Base-by-base conservation (phyloP, 768 basidiomycete species). In the Leccinum boreale region DNA sequence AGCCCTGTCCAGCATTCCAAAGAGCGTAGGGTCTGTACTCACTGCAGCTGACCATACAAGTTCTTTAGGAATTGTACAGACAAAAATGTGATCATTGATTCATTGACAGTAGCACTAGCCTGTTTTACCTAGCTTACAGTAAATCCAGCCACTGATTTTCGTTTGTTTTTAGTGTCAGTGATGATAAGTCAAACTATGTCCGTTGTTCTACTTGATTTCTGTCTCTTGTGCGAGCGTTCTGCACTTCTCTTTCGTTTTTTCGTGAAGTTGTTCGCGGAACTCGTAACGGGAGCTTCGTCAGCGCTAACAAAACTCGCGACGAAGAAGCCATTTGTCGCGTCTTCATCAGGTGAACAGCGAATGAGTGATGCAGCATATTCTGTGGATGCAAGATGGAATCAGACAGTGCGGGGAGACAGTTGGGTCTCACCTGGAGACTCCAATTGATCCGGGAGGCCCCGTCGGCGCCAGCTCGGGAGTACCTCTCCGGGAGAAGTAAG, bases 301-400 rank as follows among this genome's bases (percentile, higher is more conserved):
- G 14, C 17, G 10, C 49, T 64, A 39, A 92, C 76, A 69, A 98
- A 94, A 71, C 90, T 97, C n/a, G 92, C 87, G 23, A 99, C 95
- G 65, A 99, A 99, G 77, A 99, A 99, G 0, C 97, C 97, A 66
- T 98, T 98, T 12, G 92, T 94, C 36, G 82, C 84, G 66, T 98
- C 94, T 59, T 89, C 90, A 54, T 86, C 85, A 14, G 92, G 85
- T 26, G 81, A 80, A 70, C 91, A 93, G 17, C 92, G 84, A 26
- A 94, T 66, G 19, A 91, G 69, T 11, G 85, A 84, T 4, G 75
- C 71, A 5, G 89, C 86, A 58, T 83, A 70, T 21, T 69, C 86
- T 87, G 60, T 26, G n/a, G n/a, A 52, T 42, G 6, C 36, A 11
- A 31, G 19, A 14, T 17, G 17, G 9, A 14, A 9, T 62, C 24